Evolutionary conservation across 805 yeast species (phyloP).

Genomic region (Candida oleophila): DNA sequence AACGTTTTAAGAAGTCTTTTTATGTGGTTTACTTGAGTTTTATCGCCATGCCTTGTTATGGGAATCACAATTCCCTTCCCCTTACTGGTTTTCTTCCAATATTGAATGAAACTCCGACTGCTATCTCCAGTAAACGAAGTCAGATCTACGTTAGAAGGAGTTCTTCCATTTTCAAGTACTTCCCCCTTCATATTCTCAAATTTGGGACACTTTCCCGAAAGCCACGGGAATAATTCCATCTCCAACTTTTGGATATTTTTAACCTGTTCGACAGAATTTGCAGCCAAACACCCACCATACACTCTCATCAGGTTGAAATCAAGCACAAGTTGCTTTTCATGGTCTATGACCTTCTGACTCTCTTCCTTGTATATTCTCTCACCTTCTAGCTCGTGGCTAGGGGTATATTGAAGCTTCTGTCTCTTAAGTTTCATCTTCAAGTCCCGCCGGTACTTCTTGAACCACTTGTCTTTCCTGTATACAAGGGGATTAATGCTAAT

Average conservation of each 20-base stretch:
- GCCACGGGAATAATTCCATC: conserved; percentile 27
- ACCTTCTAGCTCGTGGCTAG: conserved; percentile 12
- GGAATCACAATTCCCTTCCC: conserved; percentile 36
- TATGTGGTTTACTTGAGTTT: background rate
- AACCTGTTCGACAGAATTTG: conserved; percentile 10
- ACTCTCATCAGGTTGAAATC: conserved; percentile 22
- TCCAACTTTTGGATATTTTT: conserved; percentile 8
- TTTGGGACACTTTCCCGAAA: conserved; percentile 23
- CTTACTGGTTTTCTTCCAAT: conserved; percentile 12
- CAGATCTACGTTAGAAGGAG: conserved; percentile 9
- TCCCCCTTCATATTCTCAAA: conserved; percentile 17
- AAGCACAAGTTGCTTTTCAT: conserved; percentile 17
- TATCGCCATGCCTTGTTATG: conserved; percentile 12
- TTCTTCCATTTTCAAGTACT: conserved; percentile 6
- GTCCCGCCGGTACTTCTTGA: conserved; percentile 12
- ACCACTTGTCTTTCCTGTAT: conserved; percentile 27
- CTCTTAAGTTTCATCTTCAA: conserved; percentile 14
- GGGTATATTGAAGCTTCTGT: conserved; percentile 12
- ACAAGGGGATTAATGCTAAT: conserved; percentile 17
- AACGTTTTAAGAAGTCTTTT: conserved; percentile 7
- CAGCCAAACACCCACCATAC: conserved; percentile 25
- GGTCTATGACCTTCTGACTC: conserved; percentile 7
- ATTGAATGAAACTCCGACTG: conserved; percentile 8
- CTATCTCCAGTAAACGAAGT: background rate
- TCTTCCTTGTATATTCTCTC: conserved; percentile 10